These are phyloP conservation scores for Mimosa pudica DNA, from an alignment of 306 rosid species.

Conservation along the genomic window DNA sequence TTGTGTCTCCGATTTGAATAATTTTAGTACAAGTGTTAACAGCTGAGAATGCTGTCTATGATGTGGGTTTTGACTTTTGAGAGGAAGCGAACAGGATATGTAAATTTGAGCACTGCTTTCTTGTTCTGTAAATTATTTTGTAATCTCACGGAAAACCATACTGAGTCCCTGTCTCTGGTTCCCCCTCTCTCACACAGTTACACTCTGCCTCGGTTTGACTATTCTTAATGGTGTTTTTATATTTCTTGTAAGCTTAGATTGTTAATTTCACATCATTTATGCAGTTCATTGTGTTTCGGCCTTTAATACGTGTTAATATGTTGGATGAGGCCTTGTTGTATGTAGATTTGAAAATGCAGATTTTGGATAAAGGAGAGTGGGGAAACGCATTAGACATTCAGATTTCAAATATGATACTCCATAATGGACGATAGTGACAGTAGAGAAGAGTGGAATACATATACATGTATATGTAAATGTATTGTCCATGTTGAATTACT, in stretches of 20 bases:
- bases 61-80: conserved; percentile 37
- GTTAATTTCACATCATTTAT: neutral
- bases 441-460: no score
- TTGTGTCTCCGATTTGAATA: neutral
- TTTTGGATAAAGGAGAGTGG: neutral
- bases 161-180: neutral
- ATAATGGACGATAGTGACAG: no score
- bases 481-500: no score
- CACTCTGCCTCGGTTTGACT: neutral
- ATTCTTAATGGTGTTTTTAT: neutral
- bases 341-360: neutral
- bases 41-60: conserved; percentile 38
- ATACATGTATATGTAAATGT: no score
- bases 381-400: neutral
- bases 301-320: neutral
- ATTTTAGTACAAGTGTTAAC: conserved; percentile 19
- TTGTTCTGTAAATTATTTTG: conserved; percentile 46
- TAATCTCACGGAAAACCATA: conserved; percentile 25
- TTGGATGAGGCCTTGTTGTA: neutral
- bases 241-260: neutral
- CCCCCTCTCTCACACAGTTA: neutral
- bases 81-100: conserved; percentile 49
- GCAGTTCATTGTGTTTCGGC: neutral
- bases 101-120: conserved; percentile 51
- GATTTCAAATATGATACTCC: no score